Evolutionary conservation across 495 filamentous ascomycete species (phyloP), one percentile per base, ranked within the genome.

Genomic region (Aspergillus ostianus): DNA sequence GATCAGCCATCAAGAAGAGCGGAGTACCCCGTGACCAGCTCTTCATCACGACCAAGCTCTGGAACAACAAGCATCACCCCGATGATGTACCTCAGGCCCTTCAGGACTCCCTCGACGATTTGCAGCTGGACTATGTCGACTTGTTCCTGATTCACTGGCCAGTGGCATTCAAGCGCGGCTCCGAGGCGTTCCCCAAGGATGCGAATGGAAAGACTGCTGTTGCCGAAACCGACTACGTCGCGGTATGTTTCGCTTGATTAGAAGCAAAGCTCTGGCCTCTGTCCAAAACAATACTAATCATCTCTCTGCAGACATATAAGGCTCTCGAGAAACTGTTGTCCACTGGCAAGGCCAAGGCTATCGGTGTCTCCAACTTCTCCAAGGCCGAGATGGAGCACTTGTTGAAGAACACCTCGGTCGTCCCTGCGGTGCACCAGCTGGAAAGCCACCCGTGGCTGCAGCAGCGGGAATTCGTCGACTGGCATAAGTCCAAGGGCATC

Each of bases 311-410:
- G 74, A 87, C 84, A 6, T 88, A 80, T 67, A 81, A 79, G 57
- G 84, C 82, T 0, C 87, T 92, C 86, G 87, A 91, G 63, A 77
- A 79, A 47, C 70, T 84, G 2, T 67, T 82, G 4, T 67, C 79
- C 41, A 74, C 76, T 29, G 85, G 85, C 47, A 87, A 86, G 61
- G 69, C 73, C 47, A 82, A 74, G 59, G 86, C 78, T 5, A 90
- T 96, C 62, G 91, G 91, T 2, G 82, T 94, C 7, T 89, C 84
- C 63, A 96, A 93, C 74, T 92, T 91, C 73, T 84, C 80, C 21
- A 80, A 86, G 58, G 77, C 74, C 15, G 87, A 93, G 62, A 70
- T 92, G 57, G 85, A 91, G 72, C 78, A 80, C 50, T 63, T 93
- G 17, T 52, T 93, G n/a, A 76, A 84, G 54, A 81, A 87, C 30